phyloP scores from a whole-genome alignment of 139 green algal species.

The Tetradesmus lagerheimii region DNA sequence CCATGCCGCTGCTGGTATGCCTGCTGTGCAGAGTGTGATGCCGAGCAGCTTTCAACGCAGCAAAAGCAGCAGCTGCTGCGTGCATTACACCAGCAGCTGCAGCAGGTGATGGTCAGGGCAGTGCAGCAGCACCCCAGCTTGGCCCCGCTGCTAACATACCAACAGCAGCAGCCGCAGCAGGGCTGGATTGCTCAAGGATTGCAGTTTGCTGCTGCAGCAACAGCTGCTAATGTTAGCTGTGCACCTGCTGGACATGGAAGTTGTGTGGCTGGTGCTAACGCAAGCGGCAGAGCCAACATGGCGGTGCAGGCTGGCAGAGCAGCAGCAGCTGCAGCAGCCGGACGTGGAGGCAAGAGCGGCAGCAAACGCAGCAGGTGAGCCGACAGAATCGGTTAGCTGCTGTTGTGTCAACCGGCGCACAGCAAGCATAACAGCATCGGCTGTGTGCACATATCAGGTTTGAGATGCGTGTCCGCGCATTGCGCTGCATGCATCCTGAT shows the following conservation, averaged over 20 bases:
- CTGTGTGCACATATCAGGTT: not conserved
- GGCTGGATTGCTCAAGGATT: slow-evolving; percentile 12
- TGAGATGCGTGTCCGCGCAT: no score
- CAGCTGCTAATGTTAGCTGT: not conserved
- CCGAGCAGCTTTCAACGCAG: slow-evolving; percentile 46
- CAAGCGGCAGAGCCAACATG: slow-evolving; percentile 7
- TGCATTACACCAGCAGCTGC: slow-evolving; percentile 63
- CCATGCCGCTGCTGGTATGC: not conserved
- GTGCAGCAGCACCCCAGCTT: slow-evolving; percentile 14
- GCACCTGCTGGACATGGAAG: not conserved
- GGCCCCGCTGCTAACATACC: not conserved
- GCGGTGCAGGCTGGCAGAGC: not conserved
- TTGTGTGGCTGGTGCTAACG: no score
- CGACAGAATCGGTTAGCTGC: no score
- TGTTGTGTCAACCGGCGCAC: not conserved
- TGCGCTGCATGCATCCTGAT: not conserved
- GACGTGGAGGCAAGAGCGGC: not conserved
- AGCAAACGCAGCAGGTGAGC: not conserved
- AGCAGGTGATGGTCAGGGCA: slow-evolving; percentile 31
- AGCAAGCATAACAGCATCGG: not conserved
- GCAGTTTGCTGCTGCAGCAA: not conserved
- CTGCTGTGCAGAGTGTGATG: slow-evolving; percentile 54
- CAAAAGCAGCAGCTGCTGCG: slow-evolving; percentile 70
- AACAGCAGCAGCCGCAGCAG: slow-evolving; percentile 23
- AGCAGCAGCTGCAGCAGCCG: slow-evolving; percentile 31